Conservation (phyloP, 805 yeast species). For the Priceomyces medius region DNA sequence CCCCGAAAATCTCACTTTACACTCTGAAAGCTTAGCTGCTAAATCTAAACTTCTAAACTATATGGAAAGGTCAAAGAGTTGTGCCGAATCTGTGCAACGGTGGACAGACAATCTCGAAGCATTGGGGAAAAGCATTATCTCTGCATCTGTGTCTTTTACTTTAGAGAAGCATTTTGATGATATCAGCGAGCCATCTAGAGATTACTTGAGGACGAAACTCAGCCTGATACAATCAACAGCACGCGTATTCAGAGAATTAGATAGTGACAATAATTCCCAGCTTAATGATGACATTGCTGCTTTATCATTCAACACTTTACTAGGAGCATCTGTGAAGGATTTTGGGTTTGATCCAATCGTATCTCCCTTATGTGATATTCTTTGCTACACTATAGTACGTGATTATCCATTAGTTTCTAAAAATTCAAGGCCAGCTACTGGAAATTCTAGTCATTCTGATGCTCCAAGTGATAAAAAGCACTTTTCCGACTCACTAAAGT, state of each 20-base stretch:
- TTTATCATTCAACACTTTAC: conserved; percentile 52
- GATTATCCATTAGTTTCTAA: conserved; percentile 68
- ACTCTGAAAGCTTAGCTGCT: conserved; percentile 7
- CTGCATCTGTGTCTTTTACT: conserved; percentile 57
- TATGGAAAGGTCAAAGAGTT: conserved; percentile 63
- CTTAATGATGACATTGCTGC: conserved; percentile 50
- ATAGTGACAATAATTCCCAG: conserved; percentile 32
- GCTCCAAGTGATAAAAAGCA: background rate
- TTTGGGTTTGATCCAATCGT: conserved; percentile 76
- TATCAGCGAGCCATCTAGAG: conserved; percentile 53
- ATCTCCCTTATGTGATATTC: conserved; percentile 64
- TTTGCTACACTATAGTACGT: conserved; percentile 56
- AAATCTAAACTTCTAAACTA: conserved; percentile 21
- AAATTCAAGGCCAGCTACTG: conserved; percentile 7
- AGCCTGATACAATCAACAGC: conserved; percentile 41
- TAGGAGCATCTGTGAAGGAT: conserved; percentile 74
- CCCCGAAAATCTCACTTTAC: background rate
- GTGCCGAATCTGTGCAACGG: conserved; percentile 45
- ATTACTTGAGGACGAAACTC: conserved; percentile 48
- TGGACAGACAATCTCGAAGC: conserved; percentile 48
- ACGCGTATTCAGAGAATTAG: conserved; percentile 48
- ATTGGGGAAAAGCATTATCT: conserved; percentile 57
- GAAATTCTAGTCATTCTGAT: background rate
- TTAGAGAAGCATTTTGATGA: conserved; percentile 62
- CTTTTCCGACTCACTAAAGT: conserved; percentile 14